Evolutionary conservation across 331 rosid species (phyloP).

Genomic region (Dryas integrifolia): DNA sequence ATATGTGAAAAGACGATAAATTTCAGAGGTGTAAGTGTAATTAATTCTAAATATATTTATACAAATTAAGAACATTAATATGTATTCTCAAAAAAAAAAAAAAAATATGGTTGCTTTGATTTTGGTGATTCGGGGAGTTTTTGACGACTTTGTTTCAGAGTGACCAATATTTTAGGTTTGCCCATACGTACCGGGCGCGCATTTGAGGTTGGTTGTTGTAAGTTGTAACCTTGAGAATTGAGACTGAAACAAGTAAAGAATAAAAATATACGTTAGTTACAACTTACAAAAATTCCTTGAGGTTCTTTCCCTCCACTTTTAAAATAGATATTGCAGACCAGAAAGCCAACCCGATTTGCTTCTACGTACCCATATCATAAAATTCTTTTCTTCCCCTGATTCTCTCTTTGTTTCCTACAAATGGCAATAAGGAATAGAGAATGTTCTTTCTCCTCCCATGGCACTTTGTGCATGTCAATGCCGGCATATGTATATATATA

Average conservation of each 20-base stretch:
- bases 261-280: conserved; percentile 19
- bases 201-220: too few relatives aligned
- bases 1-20: too few relatives aligned
- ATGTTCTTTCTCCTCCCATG: conserved; percentile 31
- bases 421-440: conserved; percentile 30
- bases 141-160: too few relatives aligned
- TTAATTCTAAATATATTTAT: too few relatives aligned
- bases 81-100: too few relatives aligned
- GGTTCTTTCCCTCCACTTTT: conserved; percentile 51
- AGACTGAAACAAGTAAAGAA: conserved; percentile 57
- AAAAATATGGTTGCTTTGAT: too few relatives aligned
- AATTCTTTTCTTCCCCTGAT: conserved; percentile 28
- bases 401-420: conserved; percentile 59
- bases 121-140: too few relatives aligned
- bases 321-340: conserved; percentile 14
- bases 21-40: too few relatives aligned
- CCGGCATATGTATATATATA: not conserved
- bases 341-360: conserved; percentile 12
- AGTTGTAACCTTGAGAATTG: too few relatives aligned
- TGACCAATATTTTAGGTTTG: too few relatives aligned
- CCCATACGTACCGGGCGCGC: too few relatives aligned
- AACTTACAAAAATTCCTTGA: conserved; percentile 17
- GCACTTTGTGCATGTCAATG: not conserved
- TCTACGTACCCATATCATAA: not conserved
- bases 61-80: too few relatives aligned